Conservation (phyloP, 169 alveolate genomes). For the Plasmodium yoelii region DNA sequence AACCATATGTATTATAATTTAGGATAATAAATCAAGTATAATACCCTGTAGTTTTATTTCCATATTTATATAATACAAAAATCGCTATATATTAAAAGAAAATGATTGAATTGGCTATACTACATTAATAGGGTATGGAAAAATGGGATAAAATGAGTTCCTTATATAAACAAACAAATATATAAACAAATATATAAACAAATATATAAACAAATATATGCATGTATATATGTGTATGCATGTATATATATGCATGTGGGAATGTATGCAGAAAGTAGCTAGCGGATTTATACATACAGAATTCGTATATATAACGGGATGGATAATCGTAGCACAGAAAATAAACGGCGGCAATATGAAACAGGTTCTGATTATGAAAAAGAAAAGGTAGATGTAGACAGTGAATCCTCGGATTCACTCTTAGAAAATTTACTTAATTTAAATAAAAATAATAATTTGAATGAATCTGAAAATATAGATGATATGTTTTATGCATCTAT, state of each 20-base stretch:
- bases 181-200: too few species aligned
- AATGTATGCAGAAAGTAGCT: background rate
- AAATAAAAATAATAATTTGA: background rate
- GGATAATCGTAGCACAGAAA: background rate
- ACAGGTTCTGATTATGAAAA: background rate
- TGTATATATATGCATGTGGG: background rate
- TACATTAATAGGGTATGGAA: too few species aligned
- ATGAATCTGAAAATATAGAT: background rate
- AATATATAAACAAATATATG: background rate
- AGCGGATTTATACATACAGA: background rate
- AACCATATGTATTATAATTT: too few species aligned
- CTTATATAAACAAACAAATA: too few species aligned
- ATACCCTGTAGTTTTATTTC: too few species aligned
- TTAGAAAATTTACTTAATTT: constrained; percentile 20
- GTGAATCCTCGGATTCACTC: constrained; percentile 1
- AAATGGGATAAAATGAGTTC: too few species aligned
- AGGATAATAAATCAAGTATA: too few species aligned
- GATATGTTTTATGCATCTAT: background rate
- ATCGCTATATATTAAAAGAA: too few species aligned
- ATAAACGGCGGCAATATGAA: constrained; percentile 5
- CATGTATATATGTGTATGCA: too few species aligned
- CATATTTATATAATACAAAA: too few species aligned
- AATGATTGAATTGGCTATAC: too few species aligned
- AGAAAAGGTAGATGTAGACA: constrained; percentile 12
- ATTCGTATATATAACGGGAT: background rate